Evolutionary conservation across 805 yeast genomes (phyloP).

Genomic region (Candida insectorum): DNA sequence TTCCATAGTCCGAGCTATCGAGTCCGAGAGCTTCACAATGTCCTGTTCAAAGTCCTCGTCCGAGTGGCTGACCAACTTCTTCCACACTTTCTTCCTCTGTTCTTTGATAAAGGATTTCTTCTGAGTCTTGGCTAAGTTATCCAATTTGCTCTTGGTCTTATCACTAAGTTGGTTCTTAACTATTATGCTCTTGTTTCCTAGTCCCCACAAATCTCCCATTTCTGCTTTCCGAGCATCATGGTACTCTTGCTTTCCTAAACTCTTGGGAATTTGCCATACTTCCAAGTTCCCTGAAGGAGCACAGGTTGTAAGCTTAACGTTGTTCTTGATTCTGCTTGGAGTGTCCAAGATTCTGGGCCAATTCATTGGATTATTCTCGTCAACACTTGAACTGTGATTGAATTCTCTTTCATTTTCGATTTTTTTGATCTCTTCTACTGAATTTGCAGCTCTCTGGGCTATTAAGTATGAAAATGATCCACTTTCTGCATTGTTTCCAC

Average conservation of each 20-base stretch:
- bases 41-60: conserved; percentile 24
- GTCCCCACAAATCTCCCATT: conserved; percentile 87
- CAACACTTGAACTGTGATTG: conserved; percentile 18
- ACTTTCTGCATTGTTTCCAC: conserved; percentile 65
- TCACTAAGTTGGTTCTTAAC: conserved; percentile 30
- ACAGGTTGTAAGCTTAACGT: conserved; percentile 77
- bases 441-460: conserved; percentile 55
- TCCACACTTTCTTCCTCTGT: conserved; percentile 30
- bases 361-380: conserved; percentile 23
- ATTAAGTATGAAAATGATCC: conserved; percentile 75
- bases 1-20: conserved; percentile 30
- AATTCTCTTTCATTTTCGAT: conserved; percentile 37
- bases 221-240: conserved; percentile 86
- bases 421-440: conserved; percentile 32
- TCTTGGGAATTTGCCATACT: conserved; percentile 82
- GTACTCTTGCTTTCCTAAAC: conserved; percentile 67
- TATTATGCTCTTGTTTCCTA: conserved; percentile 31
- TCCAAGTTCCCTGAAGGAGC: conserved; percentile 77
- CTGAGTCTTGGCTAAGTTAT: conserved; percentile 32
- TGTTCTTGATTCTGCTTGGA: conserved; percentile 79
- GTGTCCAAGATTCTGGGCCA: conserved; percentile 74
- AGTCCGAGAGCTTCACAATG: conserved; percentile 22
- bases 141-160: conserved; percentile 29
- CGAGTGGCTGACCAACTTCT: conserved; percentile 24
- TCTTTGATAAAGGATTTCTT: conserved; percentile 37